A percentile compares a stretch with the other conserved stretches of the same genome.
Conservation (phyloP, 2,329 filamentous ascomycete genomes). For the Alternaria triticimaculans region DNA sequence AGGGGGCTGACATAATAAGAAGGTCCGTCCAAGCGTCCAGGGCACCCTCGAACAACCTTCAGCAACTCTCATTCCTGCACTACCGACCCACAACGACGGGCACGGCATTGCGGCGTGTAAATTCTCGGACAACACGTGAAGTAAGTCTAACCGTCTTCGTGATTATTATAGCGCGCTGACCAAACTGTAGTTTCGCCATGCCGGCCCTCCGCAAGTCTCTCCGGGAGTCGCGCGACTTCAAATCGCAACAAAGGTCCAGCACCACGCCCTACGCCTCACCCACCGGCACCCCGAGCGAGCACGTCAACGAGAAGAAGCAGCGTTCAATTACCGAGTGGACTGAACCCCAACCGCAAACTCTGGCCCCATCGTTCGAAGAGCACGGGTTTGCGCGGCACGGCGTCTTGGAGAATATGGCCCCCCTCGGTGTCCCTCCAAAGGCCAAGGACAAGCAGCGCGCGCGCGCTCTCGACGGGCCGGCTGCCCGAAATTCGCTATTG, state of each 20-base stretch:
- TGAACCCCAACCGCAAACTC: constrained; percentile 62
- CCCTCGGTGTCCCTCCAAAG: constrained; percentile 75
- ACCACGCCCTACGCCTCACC: constrained; percentile 46
- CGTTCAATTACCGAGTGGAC: constrained; percentile 57
- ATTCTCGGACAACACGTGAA: constrained; percentile 40
- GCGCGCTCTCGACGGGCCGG: constrained; percentile 51
- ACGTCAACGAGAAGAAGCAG: constrained; percentile 45
- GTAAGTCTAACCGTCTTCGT: constrained; percentile 29
- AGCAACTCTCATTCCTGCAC: constrained; percentile 28
- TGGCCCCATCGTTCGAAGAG: constrained; percentile 77
- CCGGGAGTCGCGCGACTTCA: constrained; percentile 29
- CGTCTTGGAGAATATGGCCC: constrained; percentile 83
- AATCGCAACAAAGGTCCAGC: constrained; percentile 37
- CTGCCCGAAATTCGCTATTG: constrained; percentile 48
- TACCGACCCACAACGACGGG: constrained; percentile 37
- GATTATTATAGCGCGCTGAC: constrained; percentile 37
- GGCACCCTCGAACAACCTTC: constrained; percentile 31
- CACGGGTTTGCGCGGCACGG: constrained; percentile 74
- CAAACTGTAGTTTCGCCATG: constrained; percentile 45
- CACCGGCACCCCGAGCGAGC: constrained; percentile 37
- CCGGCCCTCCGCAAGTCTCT: constrained; percentile 48
- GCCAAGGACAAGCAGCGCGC: constrained; percentile 65
- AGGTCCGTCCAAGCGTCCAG: constrained; percentile 24
- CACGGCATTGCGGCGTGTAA: constrained; percentile 35
- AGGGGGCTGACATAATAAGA: constrained; percentile 28